Percentiles rank a stretch among this genome's conserved stretches.
Evolutionary conservation across 306 rosid genomes (phyloP).

Genomic region (Albizia julibrissin): DNA sequence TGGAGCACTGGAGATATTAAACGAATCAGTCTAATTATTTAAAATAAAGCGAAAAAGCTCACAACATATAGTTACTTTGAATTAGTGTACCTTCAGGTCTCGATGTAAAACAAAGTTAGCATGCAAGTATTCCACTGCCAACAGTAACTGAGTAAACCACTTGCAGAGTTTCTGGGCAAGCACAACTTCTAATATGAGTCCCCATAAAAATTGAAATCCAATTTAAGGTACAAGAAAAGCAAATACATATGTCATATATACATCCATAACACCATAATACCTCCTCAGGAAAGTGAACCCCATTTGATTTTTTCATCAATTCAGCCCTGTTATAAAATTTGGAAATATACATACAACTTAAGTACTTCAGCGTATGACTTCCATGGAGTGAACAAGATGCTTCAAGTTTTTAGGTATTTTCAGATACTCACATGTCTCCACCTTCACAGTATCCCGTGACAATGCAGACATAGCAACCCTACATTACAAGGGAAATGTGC

Average conservation of each 20-base stretch:
- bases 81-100: conserved; percentile 74
- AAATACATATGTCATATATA: not conserved
- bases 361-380: conserved; percentile 1
- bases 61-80: conserved; percentile 15
- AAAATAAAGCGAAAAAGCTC: not conserved
- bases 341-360: conserved; percentile 1
- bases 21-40: conserved; percentile 31
- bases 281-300: conserved; percentile 92
- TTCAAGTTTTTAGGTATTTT: conserved; percentile 22
- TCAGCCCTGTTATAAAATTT: conserved; percentile 71
- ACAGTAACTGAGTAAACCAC: conserved; percentile 91
- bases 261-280: conserved; percentile 43
- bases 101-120: conserved; percentile 92
- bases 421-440: conserved; percentile 93
- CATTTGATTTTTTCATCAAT: conserved; percentile 86
- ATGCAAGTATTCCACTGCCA: conserved; percentile 97
- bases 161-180: conserved; percentile 88
- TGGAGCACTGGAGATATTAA: conserved; percentile 78
- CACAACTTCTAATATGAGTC: conserved; percentile 42
- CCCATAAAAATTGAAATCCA: conserved; percentile 14
- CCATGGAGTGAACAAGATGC: conserved; percentile 19
- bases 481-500: conserved; percentile 40
- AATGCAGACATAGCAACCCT: conserved; percentile 99
- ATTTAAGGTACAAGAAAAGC: conserved; percentile 21
- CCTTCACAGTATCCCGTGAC: conserved; percentile 99